A percentile compares a stretch with the other conserved stretches of the same genome.
phyloP scores from a whole-genome alignment of 441 rosid species.

The Bocquillonia castaneifolia region DNA sequence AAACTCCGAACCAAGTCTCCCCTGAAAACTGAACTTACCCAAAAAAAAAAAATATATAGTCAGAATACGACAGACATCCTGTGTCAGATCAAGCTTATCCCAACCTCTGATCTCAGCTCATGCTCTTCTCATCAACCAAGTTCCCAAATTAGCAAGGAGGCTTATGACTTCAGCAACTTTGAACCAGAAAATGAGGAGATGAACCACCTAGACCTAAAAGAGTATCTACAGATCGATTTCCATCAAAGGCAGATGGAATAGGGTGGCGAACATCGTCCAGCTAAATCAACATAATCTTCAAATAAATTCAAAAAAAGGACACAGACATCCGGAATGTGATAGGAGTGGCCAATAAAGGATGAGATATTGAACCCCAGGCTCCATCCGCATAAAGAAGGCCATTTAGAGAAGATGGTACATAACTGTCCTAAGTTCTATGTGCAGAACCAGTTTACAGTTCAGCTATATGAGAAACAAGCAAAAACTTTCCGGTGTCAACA shows the following conservation, averaged over 20 bases:
- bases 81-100: constrained; percentile 11
- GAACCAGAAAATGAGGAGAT: not conserved
- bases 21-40: constrained; percentile 35
- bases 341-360: not conserved
- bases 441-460: not conserved
- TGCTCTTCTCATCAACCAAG: constrained; percentile 11
- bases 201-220: not conserved
- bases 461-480: not conserved
- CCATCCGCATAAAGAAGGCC: not conserved
- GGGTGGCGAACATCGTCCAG: not conserved
- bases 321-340: not conserved
- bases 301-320: not conserved
- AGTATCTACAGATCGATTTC: not conserved
- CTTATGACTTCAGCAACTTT: not conserved
- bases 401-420: not conserved
- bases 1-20: constrained; percentile 44
- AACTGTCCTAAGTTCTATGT: not conserved
- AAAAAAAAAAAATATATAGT: constrained; percentile 12
- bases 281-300: not conserved
- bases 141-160: not conserved
- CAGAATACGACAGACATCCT: constrained; percentile 18
- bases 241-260: constrained; percentile 4
- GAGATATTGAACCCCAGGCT: not conserved
- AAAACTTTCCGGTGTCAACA: not conserved
- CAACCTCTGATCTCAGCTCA: constrained; percentile 26